Base-by-base conservation (phyloP, 2,329 filamentous ascomycete species). In the Stachybotrys elegans region DNA sequence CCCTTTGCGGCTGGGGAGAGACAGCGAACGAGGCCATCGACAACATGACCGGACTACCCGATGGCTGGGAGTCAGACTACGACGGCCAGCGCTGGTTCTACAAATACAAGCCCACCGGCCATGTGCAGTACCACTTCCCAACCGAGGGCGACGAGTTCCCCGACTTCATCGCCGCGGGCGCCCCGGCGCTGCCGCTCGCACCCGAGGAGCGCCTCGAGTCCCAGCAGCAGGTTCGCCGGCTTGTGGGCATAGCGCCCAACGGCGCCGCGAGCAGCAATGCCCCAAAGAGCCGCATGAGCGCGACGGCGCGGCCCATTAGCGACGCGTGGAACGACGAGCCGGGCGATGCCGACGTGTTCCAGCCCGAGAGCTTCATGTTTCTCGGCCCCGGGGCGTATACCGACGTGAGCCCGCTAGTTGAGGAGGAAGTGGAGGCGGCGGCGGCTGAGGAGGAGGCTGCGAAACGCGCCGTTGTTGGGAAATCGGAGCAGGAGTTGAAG, bases 81-180 rank as follows among this genome's bases (percentile, higher is more conserved):
- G 77, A 81, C 50, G 76, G 76, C 43, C 53, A 51, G 17, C 71
- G 78, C 21, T 81, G 78, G 78, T 73, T 79, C 60, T 81, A 76
- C 57, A 70, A 69, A 42, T 79, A 76, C 62, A 73, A 67, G 49
- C 63, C 76, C 20, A 78, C 72, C 8, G 76, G 76, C 9, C 62
- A 72, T 27, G 60, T 72, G 14, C 78, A 81, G 57, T 81, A 72
- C 53, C 72, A 73, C 46, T 81, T 80, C 49, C 78, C 78, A 6
- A 68, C 68, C 35, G 69, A 72, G 5, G 78, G 77, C 49, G 78
- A 81, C 52, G 78, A 81, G 60, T 81, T 75, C 42, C 76, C 77
- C 38, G 72, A 77, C 52, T 75, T 68, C 51, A 54, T 75, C 48
- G 66, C 69, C 45, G 60, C 62, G 16, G 57, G 57, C 20, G 55